phyloP scores from a whole-genome alignment of 768 basidiomycete genomes.

The Suillus subalutaceus region DNA sequence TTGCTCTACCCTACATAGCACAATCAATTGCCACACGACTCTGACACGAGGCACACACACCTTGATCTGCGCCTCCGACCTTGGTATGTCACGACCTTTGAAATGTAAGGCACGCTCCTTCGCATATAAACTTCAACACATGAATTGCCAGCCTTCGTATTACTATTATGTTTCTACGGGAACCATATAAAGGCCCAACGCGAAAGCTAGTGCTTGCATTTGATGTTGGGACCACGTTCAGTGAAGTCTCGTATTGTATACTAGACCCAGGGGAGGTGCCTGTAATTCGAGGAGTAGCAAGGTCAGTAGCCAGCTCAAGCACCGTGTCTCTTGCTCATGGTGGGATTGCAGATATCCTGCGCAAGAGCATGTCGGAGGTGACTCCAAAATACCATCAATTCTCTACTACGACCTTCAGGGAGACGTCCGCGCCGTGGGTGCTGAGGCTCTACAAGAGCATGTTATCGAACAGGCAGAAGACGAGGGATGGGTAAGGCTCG shows the following conservation, averaged over 20 bases:
- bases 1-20: background rate
- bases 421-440: slow-evolving; percentile 42
- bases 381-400: slow-evolving; percentile 52
- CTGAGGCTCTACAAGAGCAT: slow-evolving; percentile 41
- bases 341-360: slow-evolving; percentile 43
- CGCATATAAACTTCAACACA: background rate
- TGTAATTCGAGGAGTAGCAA: slow-evolving; percentile 29
- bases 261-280: slow-evolving; percentile 39
- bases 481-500: slow-evolving; percentile 38
- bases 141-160: background rate
- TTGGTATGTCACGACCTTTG: background rate
- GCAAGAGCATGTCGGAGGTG: slow-evolving; percentile 46
- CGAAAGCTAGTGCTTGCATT: slow-evolving; percentile 47
- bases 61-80: background rate
- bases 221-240: slow-evolving; percentile 47
- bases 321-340: background rate
- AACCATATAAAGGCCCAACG: slow-evolving; percentile 38
- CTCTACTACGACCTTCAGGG: slow-evolving; percentile 49
- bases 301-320: slow-evolving; percentile 18
- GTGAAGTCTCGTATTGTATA: slow-evolving; percentile 40
- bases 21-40: background rate
- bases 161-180: slow-evolving; percentile 23
- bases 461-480: slow-evolving; percentile 42
- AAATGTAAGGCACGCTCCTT: background rate
- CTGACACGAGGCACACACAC: background rate